Evolutionary conservation across 2,329 filamentous ascomycete genomes (phyloP), one percentile per base, ranked within the genome.

Genomic region (Xylariaceae sp.): DNA sequence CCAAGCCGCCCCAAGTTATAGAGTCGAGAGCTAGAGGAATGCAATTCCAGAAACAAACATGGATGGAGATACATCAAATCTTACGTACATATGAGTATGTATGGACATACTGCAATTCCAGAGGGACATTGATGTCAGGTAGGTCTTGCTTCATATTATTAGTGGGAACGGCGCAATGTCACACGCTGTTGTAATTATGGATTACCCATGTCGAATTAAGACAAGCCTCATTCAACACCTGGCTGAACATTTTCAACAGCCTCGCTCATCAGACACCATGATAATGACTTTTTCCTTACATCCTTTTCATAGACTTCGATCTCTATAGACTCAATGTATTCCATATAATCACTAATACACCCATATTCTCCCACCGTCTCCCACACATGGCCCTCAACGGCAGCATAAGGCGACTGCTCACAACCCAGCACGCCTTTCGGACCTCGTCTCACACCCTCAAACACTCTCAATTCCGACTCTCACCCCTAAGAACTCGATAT

Each of bases 311-410:
- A n/a, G n/a, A n/a, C n/a, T n/a, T n/a, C n/a, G n/a, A n/a, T n/a
- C n/a, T n/a, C n/a, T n/a, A n/a, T n/a, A n/a, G n/a, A n/a, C 7
- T 18, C 16, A 28, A 12, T 14, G 42, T 46, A 22, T 3, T 6
- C 22, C 6, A 47, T 45, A 42, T 39, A 12, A 54, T 31, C 28
- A 42, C 1, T 5, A 7, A 38, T 2, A 22, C 31, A 42, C 45
- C 28, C 39, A 34, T n/a, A 1, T 5, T 10, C 39, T 28, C 22
- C 7, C 22, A 28, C 22, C 7, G 7, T 7, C n/a, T n/a, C 22
- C 22, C 12, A 41, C 43, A 18, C 36, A 58, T 58, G 57, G 43
- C 52, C 49, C 46, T 54, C 10, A 47, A 55, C 56, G 53, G 53
- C 47, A 39, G 63, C 33, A 45, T 44, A 16, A 50, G 54, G 43